Conservation (phyloP, 768 basidiomycete genomes). For the Suillus cothurnatus region DNA sequence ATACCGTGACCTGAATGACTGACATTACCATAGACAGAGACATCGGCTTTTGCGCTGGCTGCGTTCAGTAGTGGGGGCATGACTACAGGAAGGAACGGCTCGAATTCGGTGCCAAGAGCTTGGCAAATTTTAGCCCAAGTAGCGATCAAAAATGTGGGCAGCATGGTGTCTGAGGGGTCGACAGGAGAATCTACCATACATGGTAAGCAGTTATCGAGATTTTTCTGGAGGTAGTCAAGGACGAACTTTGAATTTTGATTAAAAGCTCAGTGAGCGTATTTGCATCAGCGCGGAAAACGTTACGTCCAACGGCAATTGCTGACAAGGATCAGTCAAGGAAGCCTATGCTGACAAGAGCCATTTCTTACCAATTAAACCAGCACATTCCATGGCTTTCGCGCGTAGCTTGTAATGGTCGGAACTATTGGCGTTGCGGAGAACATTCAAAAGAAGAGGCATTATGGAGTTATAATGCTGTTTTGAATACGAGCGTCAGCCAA, state of each 20-base stretch:
- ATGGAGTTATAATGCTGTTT: slow-evolving; percentile 71
- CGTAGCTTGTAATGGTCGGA: slow-evolving; percentile 68
- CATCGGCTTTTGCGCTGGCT: slow-evolving; percentile 80
- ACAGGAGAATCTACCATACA: slow-evolving; percentile 54
- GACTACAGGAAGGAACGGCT: slow-evolving; percentile 82
- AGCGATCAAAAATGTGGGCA: slow-evolving; percentile 75
- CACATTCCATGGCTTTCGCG: slow-evolving; percentile 90
- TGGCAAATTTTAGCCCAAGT: slow-evolving; percentile 92
- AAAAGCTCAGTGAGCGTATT: slow-evolving; percentile 70
- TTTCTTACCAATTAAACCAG: slow-evolving; percentile 71
- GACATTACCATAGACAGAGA: slow-evolving; percentile 66
- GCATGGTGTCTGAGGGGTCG: slow-evolving; percentile 72
- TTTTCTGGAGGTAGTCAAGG: background rate
- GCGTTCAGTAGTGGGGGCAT: slow-evolving; percentile 78
- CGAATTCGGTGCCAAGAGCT: slow-evolving; percentile 81
- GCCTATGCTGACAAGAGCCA: background rate
- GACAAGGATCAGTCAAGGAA: slow-evolving; percentile 4
- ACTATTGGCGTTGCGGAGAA: slow-evolving; percentile 71
- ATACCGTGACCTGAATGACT: background rate
- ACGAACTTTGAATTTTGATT: slow-evolving; percentile 75
- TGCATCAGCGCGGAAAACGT: slow-evolving; percentile 78
- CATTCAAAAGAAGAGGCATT: slow-evolving; percentile 79
- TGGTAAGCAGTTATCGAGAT: background rate
- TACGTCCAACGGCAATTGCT: slow-evolving; percentile 88
- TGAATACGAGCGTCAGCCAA: slow-evolving; percentile 11